Evolutionary conservation across 2,329 filamentous ascomycete species (phyloP).

Genomic region (Hypoxylon sp.): DNA sequence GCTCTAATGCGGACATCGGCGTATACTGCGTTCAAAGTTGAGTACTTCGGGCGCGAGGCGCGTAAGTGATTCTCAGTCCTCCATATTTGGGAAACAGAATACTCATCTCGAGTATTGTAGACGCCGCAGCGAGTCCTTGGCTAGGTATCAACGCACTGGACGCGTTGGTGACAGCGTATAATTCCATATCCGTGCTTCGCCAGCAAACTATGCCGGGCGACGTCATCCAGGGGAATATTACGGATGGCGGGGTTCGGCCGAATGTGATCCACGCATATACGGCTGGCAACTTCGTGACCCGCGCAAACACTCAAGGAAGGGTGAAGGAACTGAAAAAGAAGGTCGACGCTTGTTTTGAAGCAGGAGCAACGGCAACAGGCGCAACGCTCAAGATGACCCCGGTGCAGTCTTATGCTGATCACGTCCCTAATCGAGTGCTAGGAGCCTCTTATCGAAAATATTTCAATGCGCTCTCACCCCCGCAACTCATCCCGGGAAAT

Average conservation of each 20-base stretch:
- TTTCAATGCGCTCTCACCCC: conserved; percentile 59
- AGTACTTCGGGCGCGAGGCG: conserved; percentile 67
- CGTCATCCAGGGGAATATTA: conserved; percentile 65
- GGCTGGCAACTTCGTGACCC: conserved; percentile 52
- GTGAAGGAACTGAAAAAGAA: conserved; percentile 57
- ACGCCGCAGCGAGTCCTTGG: conserved; percentile 70
- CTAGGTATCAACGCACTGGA: conserved; percentile 71
- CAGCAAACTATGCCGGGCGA: conserved; percentile 68
- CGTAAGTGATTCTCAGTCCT: conserved; percentile 46
- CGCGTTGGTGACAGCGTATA: conserved; percentile 64
- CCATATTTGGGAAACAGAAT: neutral
- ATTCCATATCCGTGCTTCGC: conserved; percentile 64
- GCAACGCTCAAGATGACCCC: conserved; percentile 61
- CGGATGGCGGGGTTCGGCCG: conserved; percentile 64
- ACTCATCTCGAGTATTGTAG: conserved; percentile 26
- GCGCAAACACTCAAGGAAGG: conserved; percentile 54
- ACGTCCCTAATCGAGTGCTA: conserved; percentile 66
- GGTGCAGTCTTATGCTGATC: conserved; percentile 64
- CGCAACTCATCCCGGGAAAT: conserved; percentile 53
- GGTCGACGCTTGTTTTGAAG: conserved; percentile 62
- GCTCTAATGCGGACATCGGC: conserved; percentile 67
- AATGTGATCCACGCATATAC: conserved; percentile 68
- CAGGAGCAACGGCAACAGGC: conserved; percentile 63
- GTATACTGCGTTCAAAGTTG: conserved; percentile 62
- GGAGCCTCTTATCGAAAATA: conserved; percentile 60